Percentiles rank a stretch among this genome's conserved stretches.
Evolutionary conservation across 305 asterid genomes (phyloP).

Genomic region (Solanum hybrid): DNA sequence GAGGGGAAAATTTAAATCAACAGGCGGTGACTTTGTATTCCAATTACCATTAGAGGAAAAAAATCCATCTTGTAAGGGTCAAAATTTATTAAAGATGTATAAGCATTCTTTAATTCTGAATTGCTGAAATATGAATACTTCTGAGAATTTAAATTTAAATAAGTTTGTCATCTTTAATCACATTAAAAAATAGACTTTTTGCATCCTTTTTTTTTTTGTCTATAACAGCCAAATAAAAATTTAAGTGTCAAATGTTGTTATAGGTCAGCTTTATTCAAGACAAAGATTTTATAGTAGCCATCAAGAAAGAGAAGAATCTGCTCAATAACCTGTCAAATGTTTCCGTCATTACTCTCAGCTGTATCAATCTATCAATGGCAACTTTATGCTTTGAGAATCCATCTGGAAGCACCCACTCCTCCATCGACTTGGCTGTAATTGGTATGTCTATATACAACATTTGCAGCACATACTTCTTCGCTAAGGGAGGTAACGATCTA

Average conservation of each 20-base stretch:
- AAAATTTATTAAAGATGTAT: background rate
- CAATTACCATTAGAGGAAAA: background rate
- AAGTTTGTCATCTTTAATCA: background rate
- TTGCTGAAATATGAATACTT: background rate
- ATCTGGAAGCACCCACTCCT: constrained; percentile 85
- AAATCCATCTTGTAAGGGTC: background rate
- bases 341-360: constrained; percentile 74
- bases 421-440: constrained; percentile 56
- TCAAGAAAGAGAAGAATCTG: background rate
- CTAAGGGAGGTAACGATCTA: constrained; percentile 93
- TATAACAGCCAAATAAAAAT: background rate
- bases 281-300: background rate
- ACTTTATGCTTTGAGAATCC: constrained; percentile 81
- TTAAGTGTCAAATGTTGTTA: background rate
- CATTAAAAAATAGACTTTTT: background rate
- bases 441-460: constrained; percentile 59
- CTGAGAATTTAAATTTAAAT: background rate
- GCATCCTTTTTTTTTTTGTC: background rate
- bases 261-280: background rate
- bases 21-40: background rate
- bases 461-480: constrained; percentile 82
- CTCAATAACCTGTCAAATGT: constrained; percentile 60
- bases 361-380: constrained; percentile 75
- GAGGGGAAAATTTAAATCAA: background rate
- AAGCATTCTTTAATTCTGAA: background rate